These are phyloP conservation scores for Aspergillus neotritici DNA, from an alignment of 2,329 filamentous ascomycete species.

Conservation along the genomic window DNA sequence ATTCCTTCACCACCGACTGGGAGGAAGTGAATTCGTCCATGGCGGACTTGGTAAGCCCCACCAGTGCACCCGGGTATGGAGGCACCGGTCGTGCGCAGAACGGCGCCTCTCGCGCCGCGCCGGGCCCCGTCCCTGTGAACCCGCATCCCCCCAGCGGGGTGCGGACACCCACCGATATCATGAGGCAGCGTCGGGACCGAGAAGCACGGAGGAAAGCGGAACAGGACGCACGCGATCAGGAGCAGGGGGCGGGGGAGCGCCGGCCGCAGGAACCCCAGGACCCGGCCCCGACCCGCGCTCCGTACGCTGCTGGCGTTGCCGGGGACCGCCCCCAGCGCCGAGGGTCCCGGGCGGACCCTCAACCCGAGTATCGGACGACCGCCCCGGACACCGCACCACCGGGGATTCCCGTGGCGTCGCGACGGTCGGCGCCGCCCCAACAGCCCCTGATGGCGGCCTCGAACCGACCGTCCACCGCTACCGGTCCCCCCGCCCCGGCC, in stretches of 20 bases:
- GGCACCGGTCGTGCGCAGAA: conserved; percentile 54
- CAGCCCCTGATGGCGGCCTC: no score
- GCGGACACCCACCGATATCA: conserved; percentile 80
- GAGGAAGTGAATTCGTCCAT: conserved; percentile 87
- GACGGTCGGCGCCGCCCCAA: no score
- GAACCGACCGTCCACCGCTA: no score
- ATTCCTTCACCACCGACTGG: conserved; percentile 75
- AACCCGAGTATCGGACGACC: background rate
- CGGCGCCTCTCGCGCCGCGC: conserved; percentile 50
- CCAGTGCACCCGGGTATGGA: conserved; percentile 39
- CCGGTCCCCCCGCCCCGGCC: no score
- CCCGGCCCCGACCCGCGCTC: conserved; percentile 25
- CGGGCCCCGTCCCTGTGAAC: conserved; percentile 50
- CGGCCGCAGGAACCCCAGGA: conserved; percentile 36
- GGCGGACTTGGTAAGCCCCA: conserved; percentile 70
- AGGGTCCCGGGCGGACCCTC: conserved; percentile 10
- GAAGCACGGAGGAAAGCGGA: conserved; percentile 66
- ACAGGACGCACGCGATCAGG: conserved; percentile 55
- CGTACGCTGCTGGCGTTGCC: conserved; percentile 43
- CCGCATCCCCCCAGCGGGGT: conserved; percentile 55
- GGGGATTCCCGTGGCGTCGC: no score
- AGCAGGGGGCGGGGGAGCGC: conserved; percentile 49
- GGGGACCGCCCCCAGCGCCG: conserved; percentile 19
- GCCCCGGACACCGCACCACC: no score
- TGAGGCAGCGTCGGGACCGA: conserved; percentile 76